Evolutionary conservation across 2,329 filamentous ascomycete species (phyloP), one percentile per base, ranked within the genome.

Genomic region (Diaporthe eres): DNA sequence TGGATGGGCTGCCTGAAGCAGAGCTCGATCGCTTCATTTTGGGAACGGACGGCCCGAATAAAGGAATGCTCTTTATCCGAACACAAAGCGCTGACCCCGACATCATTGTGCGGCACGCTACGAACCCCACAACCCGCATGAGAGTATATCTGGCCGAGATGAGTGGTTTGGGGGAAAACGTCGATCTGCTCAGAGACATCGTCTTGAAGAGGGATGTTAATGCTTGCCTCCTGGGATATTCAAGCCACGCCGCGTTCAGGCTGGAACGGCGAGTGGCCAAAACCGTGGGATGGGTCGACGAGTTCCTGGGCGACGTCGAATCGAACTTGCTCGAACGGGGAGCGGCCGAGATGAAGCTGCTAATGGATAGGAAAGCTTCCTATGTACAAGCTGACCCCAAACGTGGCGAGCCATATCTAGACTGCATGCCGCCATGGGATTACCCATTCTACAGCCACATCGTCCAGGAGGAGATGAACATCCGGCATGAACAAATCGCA

Each of bases 191-290:
- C n/a, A 55, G n/a, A 55, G n/a, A 28, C 25, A 55, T 55, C n/a
- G 3, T 28, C 51, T 15, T 28, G 51, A 55, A 55, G n/a, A 55
- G 51, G n/a, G n/a, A 28, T 15, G 51, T 28, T 8, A 28, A 55
- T 28, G 51, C 51, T 22, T 10, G 51, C 51, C 51, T 28, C 4
- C 51, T 55, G 6, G 51, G 51, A 28, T 28, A 55, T 28, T 28
- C 51, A 55, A 55, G 51, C n/a, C 51, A 55, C 51, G 51, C 51
- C n/a, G 51, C n/a, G n/a, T 55, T 55, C 25, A 28, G 51, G n/a
- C n/a, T 55, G 22, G 51, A 55, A 28, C 9, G 51, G 25, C 51
- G 51, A 3, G n/a, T 55, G n/a, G 51, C 51, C 51, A 28, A 55
- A 28, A 57, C 53, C 12, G 53, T 57, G 28, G 15, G 2, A 31